Evolutionary conservation across 805 yeast species (phyloP).

Genomic region (Sugiyamaella valdiviana): DNA sequence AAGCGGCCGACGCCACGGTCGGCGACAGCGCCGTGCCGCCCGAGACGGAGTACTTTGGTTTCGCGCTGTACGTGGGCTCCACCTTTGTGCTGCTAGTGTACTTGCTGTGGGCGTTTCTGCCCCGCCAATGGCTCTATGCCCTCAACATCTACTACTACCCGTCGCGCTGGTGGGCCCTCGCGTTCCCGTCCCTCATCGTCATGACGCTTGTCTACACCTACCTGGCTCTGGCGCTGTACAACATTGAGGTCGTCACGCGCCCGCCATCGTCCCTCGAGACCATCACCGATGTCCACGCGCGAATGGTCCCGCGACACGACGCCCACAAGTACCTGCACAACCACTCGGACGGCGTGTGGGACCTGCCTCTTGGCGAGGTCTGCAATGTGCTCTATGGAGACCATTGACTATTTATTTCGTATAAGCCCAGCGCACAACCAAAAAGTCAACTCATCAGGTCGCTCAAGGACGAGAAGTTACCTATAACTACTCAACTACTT

Average conservation of each 20-base stretch:
- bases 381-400: constrained; percentile 26
- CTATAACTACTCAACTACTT: no score
- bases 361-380: constrained; percentile 53
- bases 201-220: constrained; percentile 69
- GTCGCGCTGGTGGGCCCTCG: constrained; percentile 85
- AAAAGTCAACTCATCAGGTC: neutral
- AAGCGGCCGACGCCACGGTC: constrained; percentile 33
- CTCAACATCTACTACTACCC: constrained; percentile 70
- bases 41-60: constrained; percentile 75
- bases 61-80: constrained; percentile 69
- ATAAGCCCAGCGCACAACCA: neutral
- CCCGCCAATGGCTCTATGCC: constrained; percentile 47
- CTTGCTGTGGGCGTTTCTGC: constrained; percentile 69
- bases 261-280: constrained; percentile 53
- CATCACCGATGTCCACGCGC: constrained; percentile 61
- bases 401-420: neutral
- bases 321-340: constrained; percentile 41
- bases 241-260: constrained; percentile 66
- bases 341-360: constrained; percentile 82
- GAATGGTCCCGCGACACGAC: constrained; percentile 32
- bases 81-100: constrained; percentile 50
- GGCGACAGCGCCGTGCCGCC: constrained; percentile 36
- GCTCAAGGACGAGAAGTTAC: no score
- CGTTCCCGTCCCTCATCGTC: constrained; percentile 64
- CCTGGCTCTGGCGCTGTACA: constrained; percentile 62